Evolutionary conservation across 2,329 filamentous ascomycete species (phyloP).

Genomic region (Penicillium psychrosexuale): DNA sequence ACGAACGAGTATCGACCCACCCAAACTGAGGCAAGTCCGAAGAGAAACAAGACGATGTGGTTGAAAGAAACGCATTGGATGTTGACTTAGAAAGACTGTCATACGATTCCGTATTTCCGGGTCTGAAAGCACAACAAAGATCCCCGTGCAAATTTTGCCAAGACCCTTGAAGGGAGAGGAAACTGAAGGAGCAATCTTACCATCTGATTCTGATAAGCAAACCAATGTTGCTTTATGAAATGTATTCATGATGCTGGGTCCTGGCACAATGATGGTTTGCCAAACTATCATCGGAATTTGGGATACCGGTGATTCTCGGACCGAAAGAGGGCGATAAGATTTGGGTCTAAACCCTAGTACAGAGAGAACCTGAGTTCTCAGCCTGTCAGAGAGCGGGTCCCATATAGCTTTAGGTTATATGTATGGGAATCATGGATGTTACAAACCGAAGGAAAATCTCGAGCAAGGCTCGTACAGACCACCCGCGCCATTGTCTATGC

Average conservation of each 20-base stretch:
- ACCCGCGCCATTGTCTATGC: too few relatives aligned
- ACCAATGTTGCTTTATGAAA: not conserved
- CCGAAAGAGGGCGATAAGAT: not conserved
- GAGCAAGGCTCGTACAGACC: too few relatives aligned
- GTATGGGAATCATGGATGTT: not conserved
- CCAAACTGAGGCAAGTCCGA: not conserved
- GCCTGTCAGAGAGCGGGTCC: not conserved
- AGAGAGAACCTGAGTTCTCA: not conserved
- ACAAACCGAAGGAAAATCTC: not conserved
- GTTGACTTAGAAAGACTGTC: not conserved
- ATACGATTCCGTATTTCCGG: not conserved
- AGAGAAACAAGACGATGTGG: not conserved
- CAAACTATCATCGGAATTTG: not conserved
- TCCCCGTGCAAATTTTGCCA: not conserved
- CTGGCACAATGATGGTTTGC: not conserved
- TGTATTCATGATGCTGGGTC: not conserved
- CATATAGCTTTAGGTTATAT: too few relatives aligned
- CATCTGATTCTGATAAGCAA: not conserved
- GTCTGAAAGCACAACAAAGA: not conserved
- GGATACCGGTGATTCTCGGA: not conserved
- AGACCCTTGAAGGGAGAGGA: not conserved
- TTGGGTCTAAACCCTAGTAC: not conserved
- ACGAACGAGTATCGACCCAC: too few relatives aligned
- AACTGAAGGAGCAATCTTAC: not conserved
- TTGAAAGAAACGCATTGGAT: not conserved